Conservation (phyloP, 768 basidiomycete genomes). For the Russula griseocarnosa region DNA sequence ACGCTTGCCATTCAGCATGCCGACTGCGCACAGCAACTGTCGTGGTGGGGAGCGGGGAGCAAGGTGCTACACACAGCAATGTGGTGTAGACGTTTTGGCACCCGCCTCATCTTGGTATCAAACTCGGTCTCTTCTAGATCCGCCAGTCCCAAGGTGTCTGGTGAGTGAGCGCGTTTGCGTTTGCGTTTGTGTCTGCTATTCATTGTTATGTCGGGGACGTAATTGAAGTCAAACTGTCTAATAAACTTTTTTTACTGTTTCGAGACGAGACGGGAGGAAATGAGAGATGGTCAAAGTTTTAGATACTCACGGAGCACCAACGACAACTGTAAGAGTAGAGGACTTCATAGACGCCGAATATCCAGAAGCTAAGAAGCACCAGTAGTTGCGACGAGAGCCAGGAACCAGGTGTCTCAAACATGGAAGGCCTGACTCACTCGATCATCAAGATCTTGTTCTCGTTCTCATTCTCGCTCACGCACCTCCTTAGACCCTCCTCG, state of each 20-base stretch:
- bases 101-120: neutral
- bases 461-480: too few species aligned
- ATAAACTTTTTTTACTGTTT: neutral
- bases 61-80: conserved; percentile 18
- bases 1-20: conserved; percentile 6
- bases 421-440: too few species aligned
- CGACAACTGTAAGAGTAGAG: too few species aligned
- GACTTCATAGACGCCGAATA: too few species aligned
- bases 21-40: conserved; percentile 3
- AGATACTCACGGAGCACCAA: too few species aligned
- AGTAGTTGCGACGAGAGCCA: too few species aligned
- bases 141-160: neutral
- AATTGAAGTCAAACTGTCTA: neutral
- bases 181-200: conserved; percentile 7
- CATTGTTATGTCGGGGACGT: neutral
- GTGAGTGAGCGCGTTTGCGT: conserved; percentile 23
- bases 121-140: neutral
- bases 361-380: too few species aligned
- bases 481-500: too few species aligned
- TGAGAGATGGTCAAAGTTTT: too few species aligned
- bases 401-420: too few species aligned
- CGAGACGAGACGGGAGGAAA: too few species aligned
- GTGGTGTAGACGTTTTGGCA: conserved; percentile 18
- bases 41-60: conserved; percentile 3
- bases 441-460: too few species aligned